Evolutionary conservation across 2,329 filamentous ascomycete genomes (phyloP), one percentile per base, ranked within the genome.

Genomic region (Aspergillus thermomutatus): DNA sequence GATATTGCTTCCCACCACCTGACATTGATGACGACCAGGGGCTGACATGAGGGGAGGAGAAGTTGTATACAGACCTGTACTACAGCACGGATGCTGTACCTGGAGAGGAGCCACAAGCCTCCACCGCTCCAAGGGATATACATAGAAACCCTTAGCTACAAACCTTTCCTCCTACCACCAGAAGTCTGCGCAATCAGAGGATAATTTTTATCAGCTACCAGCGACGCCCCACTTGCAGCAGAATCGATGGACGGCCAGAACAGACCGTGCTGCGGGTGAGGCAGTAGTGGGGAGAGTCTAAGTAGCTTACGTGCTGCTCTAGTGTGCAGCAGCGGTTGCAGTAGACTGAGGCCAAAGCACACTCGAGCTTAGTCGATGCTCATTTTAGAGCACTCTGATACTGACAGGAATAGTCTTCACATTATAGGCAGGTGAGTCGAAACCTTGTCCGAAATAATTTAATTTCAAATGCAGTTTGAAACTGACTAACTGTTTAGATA

Each of bases 291-390:
- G 55, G 57, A 50, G 53, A 26, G 53, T 55, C 50, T 50, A 55
- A 46, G 34, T 4, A 23, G 57, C 50, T 59, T 49, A 56, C 57
- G 49, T 53, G 57, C 54, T 46, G 52, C 26, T 54, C 51, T 56
- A 54, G 53, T 53, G 49, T 48, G 37, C 45, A 53, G 56, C 56
- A 55, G 37, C 43, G 37, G 31, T 37, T 50, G 47, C 53, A 58
- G 53, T 50, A 53, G 47, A 27, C 45, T 26, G 53, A 34, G 53
- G 57, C 57, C 57, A 56, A 54, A 56, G 56, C 54, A 56, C 57
- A 43, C 55, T 53, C 31, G 31, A 58, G 53, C 40, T 53, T 50
- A 37, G 47, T 34, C 26, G 37, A 47, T 25, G 47, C 46, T 8
- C 51, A 26, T 49, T 37, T 47, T 45, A 55, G 52, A 50, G 56